Evolutionary conservation across 176 grass and related monocot species (phyloP), one percentile per base, ranked within the genome.

Genomic region (Cenchrus americanus): DNA sequence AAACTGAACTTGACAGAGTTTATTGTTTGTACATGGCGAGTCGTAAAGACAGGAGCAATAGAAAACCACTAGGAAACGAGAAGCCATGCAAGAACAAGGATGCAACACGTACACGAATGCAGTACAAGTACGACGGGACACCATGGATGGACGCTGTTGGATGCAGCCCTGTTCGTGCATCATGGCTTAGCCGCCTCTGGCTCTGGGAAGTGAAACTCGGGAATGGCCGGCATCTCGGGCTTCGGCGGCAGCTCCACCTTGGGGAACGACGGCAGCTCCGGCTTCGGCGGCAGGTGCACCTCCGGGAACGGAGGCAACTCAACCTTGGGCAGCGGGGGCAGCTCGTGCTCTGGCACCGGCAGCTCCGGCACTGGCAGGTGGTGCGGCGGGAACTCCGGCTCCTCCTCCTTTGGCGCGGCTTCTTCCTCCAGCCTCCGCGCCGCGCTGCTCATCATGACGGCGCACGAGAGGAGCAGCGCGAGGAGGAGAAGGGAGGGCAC

Each of bases 241-340:
- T 65, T 79, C 3, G 77, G 76, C 1, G 76, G 60, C 60, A 65
- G 5, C 23, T 79, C 60, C 7, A 79, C 43, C 58, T 64, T 4
- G 0, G 67, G 67, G 41, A 70, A 23, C 41, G 17, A 53, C 6
- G 74, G 77, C 59, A 75, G 60, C 58, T 66, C 68, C 5, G 59
- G 77, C 77, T 58, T 80, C 0, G 85, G 52, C 2, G 73, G 82
- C 62, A 63, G 10, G 54, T 86, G 57, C 19, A 80, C 46, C 10
- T 86, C 77, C 13, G 76, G 84, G 17, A 87, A 24, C 32, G 80
- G 86, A 0, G 86, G 81, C 40, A 88, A 23, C 37, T 88, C 80
- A 9, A 79, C 47, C 57, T 88, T 83, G 23, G 74, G 86, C n/a
- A 88, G 34, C 17, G 74, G 23, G 41, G 80, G 86, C 22, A 73